These are phyloP conservation scores for Xylaria sp. DNA, from an alignment of 2,329 filamentous ascomycete genomes.

Conservation along the genomic window DNA sequence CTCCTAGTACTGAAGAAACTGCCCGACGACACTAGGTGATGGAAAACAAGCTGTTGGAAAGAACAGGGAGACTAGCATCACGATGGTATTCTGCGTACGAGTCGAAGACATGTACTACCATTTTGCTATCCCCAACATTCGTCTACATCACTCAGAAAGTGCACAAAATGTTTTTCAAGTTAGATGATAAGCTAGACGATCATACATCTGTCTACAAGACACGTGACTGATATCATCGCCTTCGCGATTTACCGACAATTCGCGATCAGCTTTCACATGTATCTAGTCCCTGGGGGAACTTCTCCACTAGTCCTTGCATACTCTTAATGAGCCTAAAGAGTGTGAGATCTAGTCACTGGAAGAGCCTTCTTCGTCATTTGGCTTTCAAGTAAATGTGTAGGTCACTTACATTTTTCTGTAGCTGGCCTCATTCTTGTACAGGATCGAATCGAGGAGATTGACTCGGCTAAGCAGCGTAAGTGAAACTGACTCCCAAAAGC, in stretches of 20 bases:
- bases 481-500: background rate
- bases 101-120: no score
- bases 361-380: background rate
- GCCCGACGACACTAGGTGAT: no score
- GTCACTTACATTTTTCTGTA: background rate
- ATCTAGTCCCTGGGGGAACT: background rate
- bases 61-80: no score
- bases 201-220: no score
- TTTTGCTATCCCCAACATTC: no score
- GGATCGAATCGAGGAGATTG: background rate
- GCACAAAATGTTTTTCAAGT: no score
- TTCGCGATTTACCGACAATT: background rate
- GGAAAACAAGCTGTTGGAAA: no score
- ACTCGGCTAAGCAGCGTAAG: background rate
- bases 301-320: background rate
- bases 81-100: no score
- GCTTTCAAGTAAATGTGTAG: background rate
- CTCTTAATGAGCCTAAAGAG: background rate
- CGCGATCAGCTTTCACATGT: background rate
- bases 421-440: background rate
- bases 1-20: no score
- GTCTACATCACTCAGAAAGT: no score
- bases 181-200: no score
- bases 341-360: background rate
- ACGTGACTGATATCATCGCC: background rate